Conservation (phyloP, 257 asterid species). For the Verbena officinalis region DNA sequence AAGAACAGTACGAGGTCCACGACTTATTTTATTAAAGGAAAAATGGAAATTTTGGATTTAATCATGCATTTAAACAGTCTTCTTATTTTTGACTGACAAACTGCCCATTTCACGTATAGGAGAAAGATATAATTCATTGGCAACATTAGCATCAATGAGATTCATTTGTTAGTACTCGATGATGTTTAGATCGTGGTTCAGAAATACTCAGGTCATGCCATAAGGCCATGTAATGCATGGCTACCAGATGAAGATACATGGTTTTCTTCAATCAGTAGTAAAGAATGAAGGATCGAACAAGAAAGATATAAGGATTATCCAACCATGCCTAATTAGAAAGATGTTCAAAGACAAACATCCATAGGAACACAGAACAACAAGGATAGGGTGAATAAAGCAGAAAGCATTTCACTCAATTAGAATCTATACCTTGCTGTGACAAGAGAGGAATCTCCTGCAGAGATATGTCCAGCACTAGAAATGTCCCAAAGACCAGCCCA, state of each 20-base stretch:
- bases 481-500: constrained; percentile 96
- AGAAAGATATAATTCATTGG: background rate
- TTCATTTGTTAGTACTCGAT: background rate
- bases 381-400: too few relatives aligned
- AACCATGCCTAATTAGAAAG: too few relatives aligned
- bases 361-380: too few relatives aligned
- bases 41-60: background rate
- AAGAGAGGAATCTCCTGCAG: constrained; percentile 97
- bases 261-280: background rate
- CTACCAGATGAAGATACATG: background rate
- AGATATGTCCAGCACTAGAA: constrained; percentile 97
- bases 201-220: background rate
- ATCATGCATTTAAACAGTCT: constrained; percentile 11
- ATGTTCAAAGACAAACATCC: too few relatives aligned
- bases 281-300: background rate
- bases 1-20: constrained; percentile 7
- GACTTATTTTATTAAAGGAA: constrained; percentile 2
- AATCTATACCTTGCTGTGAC: constrained; percentile 66
- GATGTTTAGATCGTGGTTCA: background rate
- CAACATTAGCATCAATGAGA: background rate
- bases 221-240: background rate
- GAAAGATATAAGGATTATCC: background rate
- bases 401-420: too few relatives aligned
- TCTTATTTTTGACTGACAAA: background rate
- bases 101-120: background rate